Percentiles rank a stretch among this genome's conserved stretches.
Conservation (phyloP, 768 basidiomycete species). For the Podaxis carcinomalis region DNA sequence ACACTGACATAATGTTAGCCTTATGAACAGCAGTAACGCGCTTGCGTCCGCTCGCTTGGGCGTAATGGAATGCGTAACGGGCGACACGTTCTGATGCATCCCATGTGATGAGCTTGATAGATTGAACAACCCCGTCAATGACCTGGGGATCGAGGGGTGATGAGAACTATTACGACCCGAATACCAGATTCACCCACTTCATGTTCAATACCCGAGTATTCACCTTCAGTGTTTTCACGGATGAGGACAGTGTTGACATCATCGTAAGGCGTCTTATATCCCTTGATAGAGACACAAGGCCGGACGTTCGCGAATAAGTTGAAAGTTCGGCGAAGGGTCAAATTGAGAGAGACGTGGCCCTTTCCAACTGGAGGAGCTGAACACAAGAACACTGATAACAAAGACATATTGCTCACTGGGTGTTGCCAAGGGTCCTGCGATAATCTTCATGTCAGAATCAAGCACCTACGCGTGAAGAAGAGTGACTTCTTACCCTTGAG, state of each 20-base stretch:
- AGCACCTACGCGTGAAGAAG: background rate
- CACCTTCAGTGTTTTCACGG: constrained; percentile 99
- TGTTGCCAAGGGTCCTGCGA: constrained; percentile 86
- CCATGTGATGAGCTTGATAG: constrained; percentile 99
- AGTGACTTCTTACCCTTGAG: constrained; percentile 69
- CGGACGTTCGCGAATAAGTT: constrained; percentile 98
- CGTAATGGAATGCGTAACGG: constrained; percentile 97
- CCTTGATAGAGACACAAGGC: constrained; percentile 92
- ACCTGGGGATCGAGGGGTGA: constrained; percentile 43
- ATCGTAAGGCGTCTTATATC: constrained; percentile 98
- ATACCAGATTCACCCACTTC: constrained; percentile 55
- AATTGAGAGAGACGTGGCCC: constrained; percentile 96
- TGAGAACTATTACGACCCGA: background rate
- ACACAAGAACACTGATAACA: constrained; percentile 1
- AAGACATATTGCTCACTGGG: constrained; percentile 65
- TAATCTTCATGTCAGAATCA: constrained; percentile 3
- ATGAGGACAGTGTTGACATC: constrained; percentile 98
- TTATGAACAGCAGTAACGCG: constrained; percentile 99
- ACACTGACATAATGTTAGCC: constrained; percentile 93
- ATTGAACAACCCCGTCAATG: constrained; percentile 97
- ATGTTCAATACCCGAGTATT: constrained; percentile 99
- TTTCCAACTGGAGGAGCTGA: constrained; percentile 72
- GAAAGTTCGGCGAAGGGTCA: constrained; percentile 96
- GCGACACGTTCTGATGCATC: constrained; percentile 98
- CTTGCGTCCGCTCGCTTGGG: constrained; percentile 80